phyloP scores from a whole-genome alignment of 2,329 filamentous ascomycete genomes.

The Colletotrichum sp. region DNA sequence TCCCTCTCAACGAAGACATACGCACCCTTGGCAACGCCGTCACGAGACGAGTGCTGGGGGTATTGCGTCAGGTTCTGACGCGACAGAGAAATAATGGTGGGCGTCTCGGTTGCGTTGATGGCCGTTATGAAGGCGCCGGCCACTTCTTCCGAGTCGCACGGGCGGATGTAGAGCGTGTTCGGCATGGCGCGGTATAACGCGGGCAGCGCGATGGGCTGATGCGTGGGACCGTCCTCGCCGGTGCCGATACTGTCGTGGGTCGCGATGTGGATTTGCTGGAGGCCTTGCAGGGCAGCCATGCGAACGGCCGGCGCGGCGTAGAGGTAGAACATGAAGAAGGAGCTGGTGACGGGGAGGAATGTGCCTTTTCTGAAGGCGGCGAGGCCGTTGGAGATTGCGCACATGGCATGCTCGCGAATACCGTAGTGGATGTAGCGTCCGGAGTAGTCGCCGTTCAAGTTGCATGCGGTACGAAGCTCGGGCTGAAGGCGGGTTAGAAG shows the following conservation, averaged over 20 bases:
- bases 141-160: constrained; percentile 62
- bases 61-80: constrained; percentile 44
- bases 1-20: constrained; percentile 49
- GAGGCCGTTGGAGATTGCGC: constrained; percentile 60
- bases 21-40: constrained; percentile 45
- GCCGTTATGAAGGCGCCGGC: constrained; percentile 59
- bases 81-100: constrained; percentile 54
- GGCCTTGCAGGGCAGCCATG: constrained; percentile 62
- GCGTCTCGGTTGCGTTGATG: constrained; percentile 42
- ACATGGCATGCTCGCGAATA: constrained; percentile 68
- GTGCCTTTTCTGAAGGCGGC: constrained; percentile 61
- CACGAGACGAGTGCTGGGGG: constrained; percentile 50
- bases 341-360: constrained; percentile 61
- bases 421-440: constrained; percentile 66
- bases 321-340: constrained; percentile 69
- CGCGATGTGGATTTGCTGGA: constrained; percentile 63
- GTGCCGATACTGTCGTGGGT: constrained; percentile 66
- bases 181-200: constrained; percentile 68
- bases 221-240: constrained; percentile 66
- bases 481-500: constrained; percentile 26
- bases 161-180: constrained; percentile 64
- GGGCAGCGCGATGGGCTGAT: constrained; percentile 64
- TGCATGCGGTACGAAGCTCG: constrained; percentile 42
- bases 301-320: constrained; percentile 63
- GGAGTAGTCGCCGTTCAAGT: constrained; percentile 57